phyloP scores from a whole-genome alignment of 495 filamentous ascomycete genomes.

The Aspergillus wentii region DNA sequence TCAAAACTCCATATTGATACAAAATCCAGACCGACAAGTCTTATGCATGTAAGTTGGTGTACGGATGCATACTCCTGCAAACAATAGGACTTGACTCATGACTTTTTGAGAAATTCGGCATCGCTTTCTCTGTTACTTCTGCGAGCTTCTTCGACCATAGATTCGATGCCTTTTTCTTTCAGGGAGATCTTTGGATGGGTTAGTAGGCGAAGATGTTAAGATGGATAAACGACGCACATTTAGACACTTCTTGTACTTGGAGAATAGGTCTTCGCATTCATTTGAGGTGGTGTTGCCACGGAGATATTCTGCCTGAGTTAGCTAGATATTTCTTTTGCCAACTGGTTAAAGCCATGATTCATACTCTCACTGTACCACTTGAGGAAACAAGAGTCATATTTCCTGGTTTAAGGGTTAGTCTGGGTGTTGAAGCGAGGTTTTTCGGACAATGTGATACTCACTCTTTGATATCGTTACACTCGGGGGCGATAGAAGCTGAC shows the following conservation, averaged over 20 bases:
- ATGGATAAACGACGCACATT: constrained; percentile 49
- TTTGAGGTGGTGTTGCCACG: constrained; percentile 72
- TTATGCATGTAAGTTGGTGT: too few species aligned
- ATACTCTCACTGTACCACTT: constrained; percentile 96
- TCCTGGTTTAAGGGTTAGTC: constrained; percentile 41
- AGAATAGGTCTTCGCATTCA: constrained; percentile 80
- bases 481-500: constrained; percentile 56
- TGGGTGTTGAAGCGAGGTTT: constrained; percentile 4
- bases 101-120: constrained; percentile 61
- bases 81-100: too few species aligned
- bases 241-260: constrained; percentile 77
- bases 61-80: too few species aligned
- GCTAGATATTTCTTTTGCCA: not conserved
- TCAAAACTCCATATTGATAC: too few species aligned
- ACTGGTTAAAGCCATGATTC: constrained; percentile 25
- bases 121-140: constrained; percentile 80
- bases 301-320: constrained; percentile 65
- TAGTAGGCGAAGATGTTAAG: not conserved
- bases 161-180: constrained; percentile 80
- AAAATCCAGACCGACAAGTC: too few species aligned
- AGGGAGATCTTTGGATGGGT: constrained; percentile 58
- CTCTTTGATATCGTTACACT: constrained; percentile 91
- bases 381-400: constrained; percentile 88
- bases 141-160: constrained; percentile 78
- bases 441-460: constrained; percentile 31